Percentiles rank a stretch among this genome's conserved stretches.
These are phyloP conservation scores for Eucalyptus virginea DNA, from an alignment of 345 rosid species.

Conservation along the genomic window DNA sequence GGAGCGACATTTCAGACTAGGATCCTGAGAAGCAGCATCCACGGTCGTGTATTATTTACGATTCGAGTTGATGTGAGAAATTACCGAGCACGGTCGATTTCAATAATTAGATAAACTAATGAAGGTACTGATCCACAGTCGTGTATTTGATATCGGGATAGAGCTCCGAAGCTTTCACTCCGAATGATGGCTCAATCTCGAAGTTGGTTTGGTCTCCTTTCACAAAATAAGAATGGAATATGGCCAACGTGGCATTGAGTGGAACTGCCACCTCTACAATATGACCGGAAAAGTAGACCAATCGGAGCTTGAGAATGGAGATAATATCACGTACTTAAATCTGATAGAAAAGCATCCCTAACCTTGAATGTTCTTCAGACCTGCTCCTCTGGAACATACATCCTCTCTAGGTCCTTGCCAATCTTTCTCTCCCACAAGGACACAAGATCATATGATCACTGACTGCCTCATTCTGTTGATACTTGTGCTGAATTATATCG, in stretches of 20 bases:
- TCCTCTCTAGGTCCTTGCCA: not conserved
- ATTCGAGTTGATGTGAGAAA: too few relatives aligned
- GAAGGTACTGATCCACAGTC: not conserved
- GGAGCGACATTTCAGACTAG: too few relatives aligned
- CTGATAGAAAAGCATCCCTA: not conserved
- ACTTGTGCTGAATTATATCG: not conserved
- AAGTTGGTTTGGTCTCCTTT: constrained; percentile 4
- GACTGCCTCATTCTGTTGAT: not conserved
- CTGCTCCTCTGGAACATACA: not conserved
- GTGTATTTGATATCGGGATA: not conserved
- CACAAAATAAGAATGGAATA: not conserved
- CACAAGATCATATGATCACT: not conserved
- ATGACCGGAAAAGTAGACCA: not conserved
- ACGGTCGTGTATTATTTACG: too few relatives aligned
- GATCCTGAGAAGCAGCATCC: too few relatives aligned
- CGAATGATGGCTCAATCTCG: not conserved
- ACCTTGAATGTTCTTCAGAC: not conserved
- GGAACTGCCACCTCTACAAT: not conserved
- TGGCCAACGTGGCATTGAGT: not conserved
- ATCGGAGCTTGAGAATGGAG: not conserved
- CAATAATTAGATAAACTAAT: not conserved
- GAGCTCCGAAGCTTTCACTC: not conserved
- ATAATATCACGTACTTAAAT: not conserved
- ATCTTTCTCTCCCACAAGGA: not conserved
- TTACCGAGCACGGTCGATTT: not conserved